Conservation (phyloP, 768 basidiomycete genomes). For the Amanita molliuscula region DNA sequence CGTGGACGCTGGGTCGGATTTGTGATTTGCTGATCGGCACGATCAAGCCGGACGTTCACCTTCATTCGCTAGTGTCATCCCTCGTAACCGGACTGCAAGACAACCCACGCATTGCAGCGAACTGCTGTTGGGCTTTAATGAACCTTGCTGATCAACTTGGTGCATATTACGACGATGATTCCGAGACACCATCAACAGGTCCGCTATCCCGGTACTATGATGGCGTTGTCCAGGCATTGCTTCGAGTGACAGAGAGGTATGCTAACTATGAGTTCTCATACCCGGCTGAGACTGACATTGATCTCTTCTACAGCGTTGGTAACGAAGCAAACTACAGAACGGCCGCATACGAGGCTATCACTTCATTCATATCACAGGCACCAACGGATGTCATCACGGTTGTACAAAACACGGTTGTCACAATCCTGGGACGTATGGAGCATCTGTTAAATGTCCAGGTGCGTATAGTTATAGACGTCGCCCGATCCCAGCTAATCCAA, state of each 20-base stretch:
- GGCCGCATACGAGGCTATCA: conserved; percentile 93
- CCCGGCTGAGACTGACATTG: conserved; percentile 8
- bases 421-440: conserved; percentile 86
- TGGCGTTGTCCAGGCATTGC: conserved; percentile 72
- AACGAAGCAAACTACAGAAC: conserved; percentile 93
- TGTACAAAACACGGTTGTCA: conserved; percentile 73
- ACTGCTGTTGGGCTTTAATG: conserved; percentile 96
- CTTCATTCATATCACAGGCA: conserved; percentile 75
- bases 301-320: conserved; percentile 35
- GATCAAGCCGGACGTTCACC: conserved; percentile 84
- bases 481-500: not conserved
- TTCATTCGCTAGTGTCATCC: conserved; percentile 74
- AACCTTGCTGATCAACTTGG: conserved; percentile 89
- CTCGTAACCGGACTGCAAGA: conserved; percentile 75
- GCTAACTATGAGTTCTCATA: conserved; percentile 13
- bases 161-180: conserved; percentile 50
- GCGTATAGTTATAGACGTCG: conserved; percentile 11
- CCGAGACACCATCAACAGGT: conserved; percentile 41
- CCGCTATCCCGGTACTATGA: conserved; percentile 87
- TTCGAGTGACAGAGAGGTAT: conserved; percentile 82
- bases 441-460: conserved; percentile 79
- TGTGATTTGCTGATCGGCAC: conserved; percentile 80
- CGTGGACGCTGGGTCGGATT: conserved; percentile 95
- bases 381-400: conserved; percentile 70
- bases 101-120: conserved; percentile 77